A percentile compares a stretch with the other conserved stretches of the same genome.
phyloP scores from a whole-genome alignment of 2,329 filamentous ascomycete species.

The Huntiella omanensis region DNA sequence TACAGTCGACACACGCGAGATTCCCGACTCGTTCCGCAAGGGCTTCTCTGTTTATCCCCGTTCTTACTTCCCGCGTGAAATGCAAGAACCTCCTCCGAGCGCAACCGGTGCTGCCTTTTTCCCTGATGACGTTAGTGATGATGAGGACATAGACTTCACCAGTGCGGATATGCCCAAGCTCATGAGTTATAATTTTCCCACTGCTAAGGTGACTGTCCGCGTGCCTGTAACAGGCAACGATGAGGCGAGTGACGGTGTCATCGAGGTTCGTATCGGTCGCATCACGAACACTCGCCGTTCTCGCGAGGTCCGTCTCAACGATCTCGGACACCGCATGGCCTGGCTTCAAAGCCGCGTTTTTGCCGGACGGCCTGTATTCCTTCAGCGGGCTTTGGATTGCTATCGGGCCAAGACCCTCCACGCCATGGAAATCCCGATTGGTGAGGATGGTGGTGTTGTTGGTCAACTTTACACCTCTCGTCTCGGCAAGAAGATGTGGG shows the following conservation, averaged over 20 bases:
- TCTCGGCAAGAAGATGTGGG: constrained; percentile 62
- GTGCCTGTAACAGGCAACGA: constrained; percentile 45
- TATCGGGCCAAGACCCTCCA: constrained; percentile 83
- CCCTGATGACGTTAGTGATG: constrained; percentile 38
- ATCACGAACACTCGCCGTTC: constrained; percentile 50
- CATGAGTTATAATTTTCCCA: background rate
- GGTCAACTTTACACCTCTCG: constrained; percentile 81
- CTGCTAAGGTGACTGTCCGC: constrained; percentile 28
- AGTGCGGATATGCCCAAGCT: background rate
- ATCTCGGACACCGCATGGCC: constrained; percentile 84
- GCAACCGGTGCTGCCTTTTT: constrained; percentile 61
- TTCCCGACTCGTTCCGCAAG: constrained; percentile 87
- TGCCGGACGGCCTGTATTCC: constrained; percentile 65
- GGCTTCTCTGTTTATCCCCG: constrained; percentile 77
- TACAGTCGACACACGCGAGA: constrained; percentile 82
- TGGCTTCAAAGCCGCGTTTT: constrained; percentile 93
- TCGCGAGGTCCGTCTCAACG: constrained; percentile 82
- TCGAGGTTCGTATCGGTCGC: constrained; percentile 47
- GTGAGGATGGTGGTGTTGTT: constrained; percentile 34
- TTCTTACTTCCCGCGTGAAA: constrained; percentile 81
- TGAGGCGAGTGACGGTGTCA: constrained; percentile 19
- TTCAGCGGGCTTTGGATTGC: constrained; percentile 85
- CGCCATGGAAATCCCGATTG: constrained; percentile 44
- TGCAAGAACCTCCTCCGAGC: constrained; percentile 67
- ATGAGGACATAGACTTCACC: constrained; percentile 21